Evolutionary conservation across 257 asterid species (phyloP), one percentile per base, ranked within the genome.

Genomic region (Capsicum baccatum): DNA sequence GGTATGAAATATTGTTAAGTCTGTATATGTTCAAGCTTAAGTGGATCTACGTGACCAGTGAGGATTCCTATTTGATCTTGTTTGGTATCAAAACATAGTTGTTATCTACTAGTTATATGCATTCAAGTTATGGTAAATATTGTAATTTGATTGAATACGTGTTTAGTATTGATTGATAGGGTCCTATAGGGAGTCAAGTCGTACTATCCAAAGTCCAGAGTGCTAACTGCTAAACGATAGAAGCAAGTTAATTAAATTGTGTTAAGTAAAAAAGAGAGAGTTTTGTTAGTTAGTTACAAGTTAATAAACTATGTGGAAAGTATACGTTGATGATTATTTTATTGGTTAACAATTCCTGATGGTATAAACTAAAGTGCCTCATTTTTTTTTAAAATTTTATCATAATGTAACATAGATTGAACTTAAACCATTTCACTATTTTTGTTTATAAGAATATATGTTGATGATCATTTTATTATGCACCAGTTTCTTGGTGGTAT

Each of bases 151-250:
- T 26, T 26, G 33, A 26, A 26, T 26, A 26, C 33, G 33, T 26
- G 33, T 26, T 26, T 26, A 26, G 33, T 26, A 26, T 26, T 26
- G 33, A 26, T 26, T 26, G 33, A 26, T 26, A 26, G 33, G 33
- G 33, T 26, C 33, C 33, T 26, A 26, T 26, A 26, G 33, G 33
- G 33, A 26, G 79, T 92, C 91, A 50, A 90, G 99, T 87, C 95
- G 33, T 1, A 26, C 33, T 26, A 26, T 26, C 33, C 33, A 26
- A 26, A 26, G 33, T 26, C 1, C 33, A 26, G 33, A 26, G 33
- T 26, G 33, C 33, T 26, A 26, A 26, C 33, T 1, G 33, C 33
- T 26, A 26, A 26, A 26, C 33, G 33, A 26, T 26, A 26, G 33
- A 26, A 26, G 33, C 33, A 26, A 26, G 33, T 26, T 26, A 26